These are phyloP conservation scores for Aspergillus coremiiformis DNA, from an alignment of 495 filamentous ascomycete species.

Conservation along the genomic window DNA sequence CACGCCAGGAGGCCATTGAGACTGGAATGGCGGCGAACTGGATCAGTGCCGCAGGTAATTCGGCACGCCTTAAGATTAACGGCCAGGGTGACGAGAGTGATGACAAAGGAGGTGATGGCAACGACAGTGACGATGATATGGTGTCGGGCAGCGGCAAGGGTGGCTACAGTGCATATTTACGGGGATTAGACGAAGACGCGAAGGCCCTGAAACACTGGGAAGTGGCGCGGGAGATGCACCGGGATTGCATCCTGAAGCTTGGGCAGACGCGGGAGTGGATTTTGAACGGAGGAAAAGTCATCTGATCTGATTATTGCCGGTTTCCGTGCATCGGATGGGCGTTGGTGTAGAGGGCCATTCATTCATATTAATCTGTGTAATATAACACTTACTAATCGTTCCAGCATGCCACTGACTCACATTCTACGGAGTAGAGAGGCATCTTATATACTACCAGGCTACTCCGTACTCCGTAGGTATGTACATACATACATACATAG, in stretches of 20 bases:
- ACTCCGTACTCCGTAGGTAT: too few relatives aligned
- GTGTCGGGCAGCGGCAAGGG: slow-evolving; percentile 26
- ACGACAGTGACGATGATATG: slow-evolving; percentile 21
- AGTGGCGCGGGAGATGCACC: slow-evolving; percentile 55
- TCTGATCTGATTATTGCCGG: slow-evolving; percentile 4
- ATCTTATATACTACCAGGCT: too few relatives aligned
- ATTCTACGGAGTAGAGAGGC: too few relatives aligned
- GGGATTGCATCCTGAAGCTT: slow-evolving; percentile 52
- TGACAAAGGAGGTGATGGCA: slow-evolving; percentile 9
- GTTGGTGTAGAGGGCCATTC: slow-evolving; percentile 1
- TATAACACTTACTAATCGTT: too few relatives aligned
- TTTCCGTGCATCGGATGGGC: slow-evolving; percentile 7
- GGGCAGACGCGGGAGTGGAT: slow-evolving; percentile 49
- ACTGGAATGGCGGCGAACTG: slow-evolving; percentile 45
- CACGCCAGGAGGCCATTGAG: slow-evolving; percentile 50
- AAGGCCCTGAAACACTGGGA: slow-evolving; percentile 58
- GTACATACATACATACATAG: too few relatives aligned
- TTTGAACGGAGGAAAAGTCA: slow-evolving; percentile 30
- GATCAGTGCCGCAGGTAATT: slow-evolving; percentile 50
- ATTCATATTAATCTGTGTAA: too few relatives aligned
- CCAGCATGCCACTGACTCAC: too few relatives aligned
- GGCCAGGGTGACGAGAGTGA: slow-evolving; percentile 16
- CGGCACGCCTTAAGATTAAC: slow-evolving; percentile 22
- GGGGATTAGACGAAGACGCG: slow-evolving; percentile 56
- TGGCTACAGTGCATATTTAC: slow-evolving; percentile 52